phyloP scores from a whole-genome alignment of 495 filamentous ascomycete genomes.

The Entonaema liquescens region DNA sequence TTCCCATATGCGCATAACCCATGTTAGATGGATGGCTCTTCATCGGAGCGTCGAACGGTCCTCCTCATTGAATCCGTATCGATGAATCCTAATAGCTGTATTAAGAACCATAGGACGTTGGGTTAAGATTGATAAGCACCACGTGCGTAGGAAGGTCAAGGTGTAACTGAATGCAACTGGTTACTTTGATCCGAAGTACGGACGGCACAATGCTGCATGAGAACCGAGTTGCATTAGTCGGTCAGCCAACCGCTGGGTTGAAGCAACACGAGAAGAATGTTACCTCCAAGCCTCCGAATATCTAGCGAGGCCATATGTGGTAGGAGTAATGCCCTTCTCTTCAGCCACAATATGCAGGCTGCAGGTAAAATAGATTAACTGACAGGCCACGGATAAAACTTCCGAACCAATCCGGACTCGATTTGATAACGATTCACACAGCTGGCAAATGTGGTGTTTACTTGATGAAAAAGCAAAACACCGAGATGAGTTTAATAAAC shows the following conservation, averaged over 20 bases:
- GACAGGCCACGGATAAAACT: conserved; percentile 35
- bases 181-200: conserved; percentile 29
- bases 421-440: conserved; percentile 39
- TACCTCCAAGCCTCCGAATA: conserved; percentile 22
- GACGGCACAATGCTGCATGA: conserved; percentile 37
- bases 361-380: conserved; percentile 43
- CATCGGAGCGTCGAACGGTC: conserved; percentile 28
- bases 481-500: conserved; percentile 12
- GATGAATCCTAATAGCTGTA: conserved; percentile 27
- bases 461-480: not conserved
- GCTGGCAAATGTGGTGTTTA: conserved; percentile 17
- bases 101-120: conserved; percentile 37
- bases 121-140: conserved; percentile 44
- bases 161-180: conserved; percentile 2
- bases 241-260: conserved; percentile 16
- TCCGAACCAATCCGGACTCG: conserved; percentile 27
- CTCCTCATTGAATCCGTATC: conserved; percentile 29
- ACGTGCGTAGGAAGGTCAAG: conserved; percentile 32
- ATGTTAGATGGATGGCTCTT: conserved; percentile 25
- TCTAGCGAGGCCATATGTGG: conserved; percentile 33
- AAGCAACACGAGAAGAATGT: conserved; percentile 21
- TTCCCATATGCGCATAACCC: conserved; percentile 30
- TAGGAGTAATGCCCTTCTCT: conserved; percentile 28
- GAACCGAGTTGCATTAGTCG: conserved; percentile 35
- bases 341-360: conserved; percentile 34